Evolutionary conservation across 768 basidiomycete genomes (phyloP).

Genomic region (Cystobasidium tubakii): DNA sequence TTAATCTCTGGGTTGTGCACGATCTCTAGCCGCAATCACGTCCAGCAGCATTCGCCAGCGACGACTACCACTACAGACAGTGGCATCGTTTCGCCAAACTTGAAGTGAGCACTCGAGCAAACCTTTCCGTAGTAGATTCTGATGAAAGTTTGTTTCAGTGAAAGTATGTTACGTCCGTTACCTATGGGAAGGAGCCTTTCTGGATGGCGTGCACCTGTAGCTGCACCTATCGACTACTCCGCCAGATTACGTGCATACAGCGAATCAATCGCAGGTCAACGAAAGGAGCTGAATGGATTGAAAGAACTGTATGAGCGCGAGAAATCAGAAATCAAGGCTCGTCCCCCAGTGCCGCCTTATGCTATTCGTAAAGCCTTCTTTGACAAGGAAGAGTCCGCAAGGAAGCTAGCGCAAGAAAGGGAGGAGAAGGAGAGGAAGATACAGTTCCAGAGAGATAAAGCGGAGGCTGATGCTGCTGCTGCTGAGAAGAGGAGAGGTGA

Average conservation of each 20-base stretch:
- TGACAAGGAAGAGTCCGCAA: not conserved
- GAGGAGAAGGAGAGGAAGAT: not conserved
- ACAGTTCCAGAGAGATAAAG: not conserved
- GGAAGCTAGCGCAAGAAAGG: not conserved
- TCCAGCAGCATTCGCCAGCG: slow-evolving; percentile 1
- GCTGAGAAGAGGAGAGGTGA: not conserved
- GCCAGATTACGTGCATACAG: slow-evolving; percentile 2
- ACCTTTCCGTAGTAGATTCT: too few relatives aligned
- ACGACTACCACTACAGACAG: not conserved
- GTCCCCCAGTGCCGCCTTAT: not conserved
- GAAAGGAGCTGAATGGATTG: not conserved
- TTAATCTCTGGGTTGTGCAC: not conserved
- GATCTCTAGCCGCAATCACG: not conserved
- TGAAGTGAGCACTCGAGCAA: not conserved
- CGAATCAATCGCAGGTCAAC: not conserved
- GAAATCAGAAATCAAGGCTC: not conserved
- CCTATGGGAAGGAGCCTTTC: not conserved
- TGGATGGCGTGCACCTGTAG: not conserved
- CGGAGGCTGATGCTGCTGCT: not conserved
- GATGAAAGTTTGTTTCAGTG: not conserved
- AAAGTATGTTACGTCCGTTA: slow-evolving; percentile 1
- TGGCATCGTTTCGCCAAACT: not conserved
- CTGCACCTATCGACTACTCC: slow-evolving; percentile 1
- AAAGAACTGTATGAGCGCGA: not conserved
- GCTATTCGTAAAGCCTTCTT: not conserved